Evolutionary conservation across 345 rosid genomes (phyloP).

Genomic region (Toxicodendron radicans): DNA sequence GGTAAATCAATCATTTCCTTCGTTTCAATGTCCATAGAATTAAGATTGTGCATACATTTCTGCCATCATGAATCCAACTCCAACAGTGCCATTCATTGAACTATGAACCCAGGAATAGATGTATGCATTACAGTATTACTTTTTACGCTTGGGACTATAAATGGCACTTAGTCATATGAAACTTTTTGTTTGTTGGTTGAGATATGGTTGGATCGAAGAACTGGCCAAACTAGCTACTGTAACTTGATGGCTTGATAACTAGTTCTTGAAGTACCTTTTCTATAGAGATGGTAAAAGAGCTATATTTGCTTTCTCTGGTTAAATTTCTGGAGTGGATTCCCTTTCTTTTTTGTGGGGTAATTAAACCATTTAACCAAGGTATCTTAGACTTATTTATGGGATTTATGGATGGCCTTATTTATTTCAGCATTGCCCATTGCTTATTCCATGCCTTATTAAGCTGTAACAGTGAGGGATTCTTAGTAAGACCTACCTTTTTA

Average conservation of each 20-base stretch:
- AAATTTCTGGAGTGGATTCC: not conserved
- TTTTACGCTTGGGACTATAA: not conserved
- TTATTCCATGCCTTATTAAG: no score
- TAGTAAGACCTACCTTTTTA: no score
- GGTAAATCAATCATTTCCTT: no score
- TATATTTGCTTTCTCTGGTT: not conserved
- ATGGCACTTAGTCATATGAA: not conserved
- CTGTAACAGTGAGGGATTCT: no score
- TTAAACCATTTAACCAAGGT: not conserved
- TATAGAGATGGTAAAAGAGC: not conserved
- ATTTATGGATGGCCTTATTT: not conserved
- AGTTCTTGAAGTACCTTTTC: not conserved
- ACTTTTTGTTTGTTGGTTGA: not conserved
- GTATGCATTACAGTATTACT: not conserved
- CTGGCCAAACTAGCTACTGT: not conserved
- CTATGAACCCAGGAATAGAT: not conserved
- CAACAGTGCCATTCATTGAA: not conserved
- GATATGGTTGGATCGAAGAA: not conserved
- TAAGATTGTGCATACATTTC: not conserved
- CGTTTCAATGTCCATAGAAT: not conserved
- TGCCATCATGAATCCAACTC: not conserved
- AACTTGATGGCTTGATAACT: not conserved
- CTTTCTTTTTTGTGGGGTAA: not conserved
- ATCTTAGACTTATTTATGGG: not conserved
- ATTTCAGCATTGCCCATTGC: no score